Evolutionary conservation across 345 rosid genomes (phyloP), one percentile per base, ranked within the genome.

Genomic region (Turritis glabra): DNA sequence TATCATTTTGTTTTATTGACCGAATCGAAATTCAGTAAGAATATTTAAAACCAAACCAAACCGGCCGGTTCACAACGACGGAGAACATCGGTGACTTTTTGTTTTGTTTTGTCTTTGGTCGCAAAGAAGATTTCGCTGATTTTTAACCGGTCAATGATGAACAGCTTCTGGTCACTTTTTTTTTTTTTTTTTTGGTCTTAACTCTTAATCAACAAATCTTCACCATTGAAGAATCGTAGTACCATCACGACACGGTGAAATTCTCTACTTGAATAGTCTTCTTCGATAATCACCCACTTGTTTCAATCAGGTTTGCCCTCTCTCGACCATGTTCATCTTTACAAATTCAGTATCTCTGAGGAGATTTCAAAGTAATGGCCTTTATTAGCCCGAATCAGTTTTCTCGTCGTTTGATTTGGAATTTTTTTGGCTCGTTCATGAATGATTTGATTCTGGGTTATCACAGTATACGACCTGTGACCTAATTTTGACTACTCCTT

Each of bases 261-360:
- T 27, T 67, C 29, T 68, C 48, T 12, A 23, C 74, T 43, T 68
- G 70, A 69, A 18, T 40, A 41, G 18, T 69, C 66, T 18, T 46
- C 66, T 33, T 70, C 54, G 10, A 38, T 46, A 32, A 4, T 29
- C 61, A 17, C 11, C 18, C 66, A n/a, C 72, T 71, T 46, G 21
- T 17, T 32, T 70, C 38, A 46, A 47, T 58, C 80, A 77, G 77
- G 80, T 77, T 77, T 48, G 30, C 9, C 33, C 18, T 71, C 30
- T 67, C 37, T 56, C 67, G 64, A 12, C 52, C 14, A 17, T 43
- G 41, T 32, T 47, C 25, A 27, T 58, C 44, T 51, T 56, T 60
- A 19, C 63, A 22, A 43, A 8, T 18, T 56, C 26, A 46, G 2
- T 32, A 17, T 9, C 26, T n/a, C 25, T 72, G 21, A 63, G 26